Evolutionary conservation across 108 stramenopile species (phyloP).

Genomic region (Schizochytrium sp.): DNA sequence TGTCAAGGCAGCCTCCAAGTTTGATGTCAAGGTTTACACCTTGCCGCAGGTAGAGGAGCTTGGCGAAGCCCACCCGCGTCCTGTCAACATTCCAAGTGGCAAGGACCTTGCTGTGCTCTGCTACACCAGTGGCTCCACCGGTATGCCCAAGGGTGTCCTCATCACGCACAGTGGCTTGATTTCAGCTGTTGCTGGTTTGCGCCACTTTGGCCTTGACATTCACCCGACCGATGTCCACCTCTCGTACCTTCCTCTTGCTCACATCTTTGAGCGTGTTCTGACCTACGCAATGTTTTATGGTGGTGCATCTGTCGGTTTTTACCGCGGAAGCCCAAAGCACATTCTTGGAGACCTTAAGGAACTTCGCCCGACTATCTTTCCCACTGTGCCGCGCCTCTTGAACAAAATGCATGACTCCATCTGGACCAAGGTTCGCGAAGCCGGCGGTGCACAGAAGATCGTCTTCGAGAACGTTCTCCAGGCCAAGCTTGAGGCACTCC

Average conservation of each 20-base stretch:
- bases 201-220: conserved; percentile 43
- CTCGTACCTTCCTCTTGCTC: conserved; percentile 93
- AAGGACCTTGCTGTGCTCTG: conserved; percentile 81
- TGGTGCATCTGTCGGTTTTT: conserved; percentile 89
- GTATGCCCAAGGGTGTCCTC: conserved; percentile 89
- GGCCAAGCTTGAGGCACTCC: conserved; percentile 55
- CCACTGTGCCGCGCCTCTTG: conserved; percentile 90
- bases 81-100: conserved; percentile 75
- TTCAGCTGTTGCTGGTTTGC: conserved; percentile 66
- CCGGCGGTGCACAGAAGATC: not conserved
- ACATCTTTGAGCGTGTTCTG: conserved; percentile 92
- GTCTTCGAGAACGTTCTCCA: conserved; percentile 55
- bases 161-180: conserved; percentile 89
- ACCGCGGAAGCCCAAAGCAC: conserved; percentile 82
- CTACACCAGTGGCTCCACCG: conserved; percentile 79
- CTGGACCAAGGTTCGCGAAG: not conserved
- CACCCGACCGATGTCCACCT: conserved; percentile 84
- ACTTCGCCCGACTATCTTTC: conserved; percentile 89
- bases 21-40: conserved; percentile 22
- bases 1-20: not conserved
- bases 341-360: conserved; percentile 88
- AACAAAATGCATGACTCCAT: conserved; percentile 89
- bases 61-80: not conserved
- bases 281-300: conserved; percentile 74
- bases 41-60: conserved; percentile 37